phyloP scores from a whole-genome alignment of 768 basidiomycete species.

The Leucocoprinus birnbaumii region DNA sequence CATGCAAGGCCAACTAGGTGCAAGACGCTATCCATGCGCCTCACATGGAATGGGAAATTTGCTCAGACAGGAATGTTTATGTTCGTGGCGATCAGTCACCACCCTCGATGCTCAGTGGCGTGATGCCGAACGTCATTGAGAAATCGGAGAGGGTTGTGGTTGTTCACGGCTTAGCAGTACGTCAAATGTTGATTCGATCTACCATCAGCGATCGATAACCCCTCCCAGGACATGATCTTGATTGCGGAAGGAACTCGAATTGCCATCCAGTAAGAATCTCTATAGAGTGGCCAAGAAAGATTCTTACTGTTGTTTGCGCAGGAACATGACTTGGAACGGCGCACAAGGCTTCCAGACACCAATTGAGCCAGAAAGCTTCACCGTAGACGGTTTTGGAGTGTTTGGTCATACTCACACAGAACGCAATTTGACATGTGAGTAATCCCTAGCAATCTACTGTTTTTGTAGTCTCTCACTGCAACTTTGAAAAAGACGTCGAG shows the following conservation, averaged over 20 bases:
- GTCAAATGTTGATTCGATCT: slow-evolving; percentile 46
- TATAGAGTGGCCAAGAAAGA: slow-evolving; percentile 35
- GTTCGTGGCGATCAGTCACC: slow-evolving; percentile 45
- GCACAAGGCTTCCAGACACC: slow-evolving; percentile 73
- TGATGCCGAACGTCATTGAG: slow-evolving; percentile 75
- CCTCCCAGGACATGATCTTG: slow-evolving; percentile 53
- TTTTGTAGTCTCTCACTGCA: neutral
- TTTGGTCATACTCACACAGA: slow-evolving; percentile 67
- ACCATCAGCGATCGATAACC: neutral
- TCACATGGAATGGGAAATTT: slow-evolving; percentile 55
- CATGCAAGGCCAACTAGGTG: too few relatives aligned
- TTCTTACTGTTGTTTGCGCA: neutral
- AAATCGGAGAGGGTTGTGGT: slow-evolving; percentile 69
- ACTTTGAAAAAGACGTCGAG: slow-evolving; percentile 45
- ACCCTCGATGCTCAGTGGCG: slow-evolving; percentile 50
- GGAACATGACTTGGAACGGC: slow-evolving; percentile 53
- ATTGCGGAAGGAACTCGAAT: slow-evolving; percentile 75
- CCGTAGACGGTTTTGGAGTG: slow-evolving; percentile 69
- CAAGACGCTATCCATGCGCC: slow-evolving; percentile 75
- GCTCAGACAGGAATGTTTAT: slow-evolving; percentile 60
- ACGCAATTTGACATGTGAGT: slow-evolving; percentile 57
- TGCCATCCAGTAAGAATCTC: slow-evolving; percentile 40
- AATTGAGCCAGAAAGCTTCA: slow-evolving; percentile 61
- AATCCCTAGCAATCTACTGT: neutral
- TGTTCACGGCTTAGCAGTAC: slow-evolving; percentile 67